Base-by-base conservation (phyloP, 169 alveolate genomes). In the Eimeria necatrix region DNA sequence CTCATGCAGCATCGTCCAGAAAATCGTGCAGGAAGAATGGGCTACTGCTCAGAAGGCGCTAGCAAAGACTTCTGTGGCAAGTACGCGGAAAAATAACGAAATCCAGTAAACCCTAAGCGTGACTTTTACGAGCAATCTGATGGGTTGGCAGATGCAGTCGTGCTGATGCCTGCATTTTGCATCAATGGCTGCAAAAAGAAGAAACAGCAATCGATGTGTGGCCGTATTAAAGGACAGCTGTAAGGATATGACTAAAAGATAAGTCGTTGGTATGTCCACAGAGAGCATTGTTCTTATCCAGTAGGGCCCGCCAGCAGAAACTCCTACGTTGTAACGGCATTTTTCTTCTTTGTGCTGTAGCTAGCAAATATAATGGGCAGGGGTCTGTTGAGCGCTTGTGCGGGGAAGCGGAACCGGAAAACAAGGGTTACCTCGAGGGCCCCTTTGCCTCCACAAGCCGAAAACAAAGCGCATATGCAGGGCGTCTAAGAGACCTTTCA, bases 1-100 rank as follows among this genome's bases (percentile, higher is more conserved):
- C 41, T 85, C 92, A 14, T 59, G 76, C 10, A 59, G 64, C 70
- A 85, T 85, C 80, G 92, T 85, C 18, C 92, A 85, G 92, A 24
- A 60, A 59, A 59, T 85, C 41, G 76, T 85, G 80, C 92, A 71
- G 64, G 92, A 85, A 22, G 92, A 85, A 60, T 85, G 92, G 92
- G 92, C 92, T 59, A n/a, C 60, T 26, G 73, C 14, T 53, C 73
- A 56, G 12, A 22, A 26, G 14, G 90, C 49, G 24, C 53, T 18
- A 9, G 32, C 12, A 3, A 12, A 24, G 16, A 51, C 74, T 53
- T 16, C 73, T 49, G n/a, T 4, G 9, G n/a, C 74, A 48, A 53
- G 14, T 10, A 14, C 68, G 12, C 68, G 68, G 3, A 20, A 20
- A n/a, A 16, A 61, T 24, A 61, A 76, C 20, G 86, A 46, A 14